Percentiles rank a stretch among this genome's conserved stretches.
phyloP scores from a whole-genome alignment of 2,329 filamentous ascomycete species.

The Bipolaris cookei region DNA sequence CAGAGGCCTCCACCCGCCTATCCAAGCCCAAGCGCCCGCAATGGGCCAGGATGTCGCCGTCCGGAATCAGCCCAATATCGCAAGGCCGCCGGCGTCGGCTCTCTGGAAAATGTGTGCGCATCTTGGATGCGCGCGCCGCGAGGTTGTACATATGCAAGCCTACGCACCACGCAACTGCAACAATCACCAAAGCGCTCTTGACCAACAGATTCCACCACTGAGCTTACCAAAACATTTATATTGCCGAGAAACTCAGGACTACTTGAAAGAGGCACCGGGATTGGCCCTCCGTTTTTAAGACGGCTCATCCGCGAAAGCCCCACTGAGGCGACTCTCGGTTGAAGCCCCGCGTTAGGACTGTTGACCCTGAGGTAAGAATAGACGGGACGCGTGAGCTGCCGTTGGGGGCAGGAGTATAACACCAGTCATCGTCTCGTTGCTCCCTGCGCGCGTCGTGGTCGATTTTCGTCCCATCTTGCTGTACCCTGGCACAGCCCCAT shows the following conservation, averaged over 20 bases:
- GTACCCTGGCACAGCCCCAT: slow-evolving; percentile 43
- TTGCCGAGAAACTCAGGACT: slow-evolving; percentile 27
- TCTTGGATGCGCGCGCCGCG: slow-evolving; percentile 33
- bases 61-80: slow-evolving; percentile 34
- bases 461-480: slow-evolving; percentile 28
- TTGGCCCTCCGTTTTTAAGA: slow-evolving; percentile 29
- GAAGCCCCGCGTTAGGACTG: slow-evolving; percentile 40
- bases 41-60: slow-evolving; percentile 37
- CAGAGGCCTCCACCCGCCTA: slow-evolving; percentile 38
- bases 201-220: slow-evolving; percentile 33
- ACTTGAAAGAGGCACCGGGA: slow-evolving; percentile 27
- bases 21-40: slow-evolving; percentile 48
- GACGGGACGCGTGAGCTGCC: slow-evolving; percentile 36
- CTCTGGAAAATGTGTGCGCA: slow-evolving; percentile 27
- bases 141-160: slow-evolving; percentile 42
- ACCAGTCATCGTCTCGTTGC: slow-evolving; percentile 31
- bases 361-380: slow-evolving; percentile 33
- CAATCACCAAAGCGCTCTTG: slow-evolving; percentile 32
- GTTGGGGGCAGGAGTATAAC: slow-evolving; percentile 35
- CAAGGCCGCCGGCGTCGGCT: slow-evolving; percentile 34
- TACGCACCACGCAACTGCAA: slow-evolving; percentile 37
- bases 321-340: slow-evolving; percentile 41
- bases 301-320: slow-evolving; percentile 37
- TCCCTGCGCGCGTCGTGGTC: slow-evolving; percentile 35
- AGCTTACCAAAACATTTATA: slow-evolving; percentile 19